Conservation (phyloP, 192 early-diverging fungal genomes). For the Phlyctochytrium arcticum region DNA sequence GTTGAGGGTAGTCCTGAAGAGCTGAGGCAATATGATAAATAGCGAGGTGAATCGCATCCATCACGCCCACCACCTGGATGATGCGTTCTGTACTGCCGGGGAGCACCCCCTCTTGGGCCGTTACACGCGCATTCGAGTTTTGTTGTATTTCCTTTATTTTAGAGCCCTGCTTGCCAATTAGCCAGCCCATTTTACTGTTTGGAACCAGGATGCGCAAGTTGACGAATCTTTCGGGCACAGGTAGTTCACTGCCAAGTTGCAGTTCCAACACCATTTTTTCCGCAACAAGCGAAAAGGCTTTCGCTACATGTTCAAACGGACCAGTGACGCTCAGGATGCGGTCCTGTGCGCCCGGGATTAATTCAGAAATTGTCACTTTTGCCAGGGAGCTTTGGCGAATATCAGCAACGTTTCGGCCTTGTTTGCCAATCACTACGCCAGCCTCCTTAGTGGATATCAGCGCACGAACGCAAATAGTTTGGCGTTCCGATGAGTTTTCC, state of each 20-base stretch:
- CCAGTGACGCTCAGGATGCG: slow-evolving; percentile 53
- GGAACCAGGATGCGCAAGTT: slow-evolving; percentile 87
- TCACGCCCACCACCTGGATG: slow-evolving; percentile 79
- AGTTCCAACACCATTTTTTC: slow-evolving; percentile 36
- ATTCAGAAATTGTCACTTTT: slow-evolving; percentile 89
- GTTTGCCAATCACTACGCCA: slow-evolving; percentile 68
- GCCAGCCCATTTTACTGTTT: slow-evolving; percentile 73
- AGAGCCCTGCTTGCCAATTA: slow-evolving; percentile 89
- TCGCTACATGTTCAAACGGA: slow-evolving; percentile 35
- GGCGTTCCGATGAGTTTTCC: not conserved
- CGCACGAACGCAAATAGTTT: slow-evolving; percentile 71
- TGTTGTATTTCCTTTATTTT: slow-evolving; percentile 98
- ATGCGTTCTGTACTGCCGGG: slow-evolving; percentile 92
- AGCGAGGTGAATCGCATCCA: slow-evolving; percentile 80
- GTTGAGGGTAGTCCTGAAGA: slow-evolving; percentile 15
- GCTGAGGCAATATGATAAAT: slow-evolving; percentile 46
- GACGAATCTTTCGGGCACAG: slow-evolving; percentile 32
- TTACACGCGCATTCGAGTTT: slow-evolving; percentile 77
- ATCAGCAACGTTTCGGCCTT: slow-evolving; percentile 85
- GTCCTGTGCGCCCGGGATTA: slow-evolving; percentile 82
- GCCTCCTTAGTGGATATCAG: slow-evolving; percentile 92
- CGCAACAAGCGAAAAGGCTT: slow-evolving; percentile 77
- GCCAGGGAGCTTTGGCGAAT: slow-evolving; percentile 81
- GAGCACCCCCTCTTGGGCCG: slow-evolving; percentile 86
- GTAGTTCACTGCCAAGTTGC: slow-evolving; percentile 39